These are phyloP conservation scores for Yamadazyma pseudoaaseri DNA, from an alignment of 1,139 yeast genomes.

Conservation along the genomic window DNA sequence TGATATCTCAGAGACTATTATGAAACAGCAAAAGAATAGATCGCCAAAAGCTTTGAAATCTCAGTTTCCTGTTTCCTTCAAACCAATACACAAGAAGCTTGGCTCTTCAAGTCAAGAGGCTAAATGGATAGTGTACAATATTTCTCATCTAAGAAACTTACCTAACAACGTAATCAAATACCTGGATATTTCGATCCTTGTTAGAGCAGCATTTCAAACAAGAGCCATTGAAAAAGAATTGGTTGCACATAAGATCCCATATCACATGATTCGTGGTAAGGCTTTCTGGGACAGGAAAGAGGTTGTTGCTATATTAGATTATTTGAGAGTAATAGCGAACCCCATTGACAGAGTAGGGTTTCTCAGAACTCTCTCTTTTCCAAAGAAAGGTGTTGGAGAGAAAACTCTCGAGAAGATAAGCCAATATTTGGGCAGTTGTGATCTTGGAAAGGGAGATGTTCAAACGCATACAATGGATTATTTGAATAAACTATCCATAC, in stretches of 20 bases:
- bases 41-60: slow-evolving; percentile 45
- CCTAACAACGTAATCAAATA: slow-evolving; percentile 34
- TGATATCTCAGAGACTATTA: slow-evolving; percentile 61
- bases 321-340: slow-evolving; percentile 59
- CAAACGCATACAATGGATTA: slow-evolving; percentile 1
- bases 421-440: slow-evolving; percentile 5
- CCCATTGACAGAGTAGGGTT: slow-evolving; percentile 60
- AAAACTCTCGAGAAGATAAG: slow-evolving; percentile 43
- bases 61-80: slow-evolving; percentile 37
- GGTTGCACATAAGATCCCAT: slow-evolving; percentile 56
- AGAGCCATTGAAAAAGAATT: slow-evolving; percentile 62
- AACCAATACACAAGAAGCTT: slow-evolving; percentile 48
- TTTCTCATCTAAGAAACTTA: slow-evolving; percentile 42
- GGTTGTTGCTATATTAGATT: slow-evolving; percentile 60
- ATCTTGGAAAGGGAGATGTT: slow-evolving; percentile 1
- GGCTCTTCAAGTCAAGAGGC: slow-evolving; percentile 53
- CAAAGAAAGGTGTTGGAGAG: slow-evolving; percentile 72
- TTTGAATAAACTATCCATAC: not conserved
- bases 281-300: slow-evolving; percentile 83
- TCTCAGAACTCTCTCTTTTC: slow-evolving; percentile 55
- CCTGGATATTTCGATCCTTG: slow-evolving; percentile 68
- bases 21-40: slow-evolving; percentile 58
- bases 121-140: slow-evolving; percentile 54
- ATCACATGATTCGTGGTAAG: slow-evolving; percentile 64
- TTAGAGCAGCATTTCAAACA: slow-evolving; percentile 61